phyloP scores from a whole-genome alignment of 257 asterid species.

The Nicotiana tomentosiformis region DNA sequence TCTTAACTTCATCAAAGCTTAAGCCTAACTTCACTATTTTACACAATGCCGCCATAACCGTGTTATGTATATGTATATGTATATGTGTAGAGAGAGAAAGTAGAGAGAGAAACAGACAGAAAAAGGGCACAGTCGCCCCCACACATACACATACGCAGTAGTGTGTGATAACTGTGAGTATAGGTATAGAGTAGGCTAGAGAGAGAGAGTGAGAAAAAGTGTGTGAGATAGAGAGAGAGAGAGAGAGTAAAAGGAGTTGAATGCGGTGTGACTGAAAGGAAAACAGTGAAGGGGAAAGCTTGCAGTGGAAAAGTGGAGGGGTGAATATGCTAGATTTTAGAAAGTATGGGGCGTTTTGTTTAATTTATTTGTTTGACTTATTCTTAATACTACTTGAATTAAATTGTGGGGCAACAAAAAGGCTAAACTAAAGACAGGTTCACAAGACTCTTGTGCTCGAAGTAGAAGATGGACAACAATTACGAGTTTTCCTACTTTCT shows the following conservation, averaged over 20 bases:
- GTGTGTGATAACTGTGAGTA: background rate
- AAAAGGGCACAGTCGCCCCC: background rate
- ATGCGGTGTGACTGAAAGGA: background rate
- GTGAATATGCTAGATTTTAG: background rate
- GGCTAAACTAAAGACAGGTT: background rate
- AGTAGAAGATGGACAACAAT: background rate
- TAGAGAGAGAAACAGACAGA: background rate
- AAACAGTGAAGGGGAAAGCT: background rate
- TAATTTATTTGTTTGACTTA: background rate
- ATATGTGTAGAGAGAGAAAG: background rate
- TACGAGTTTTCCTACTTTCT: background rate
- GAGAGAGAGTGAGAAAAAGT: background rate
- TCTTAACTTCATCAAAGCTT: conserved; percentile 1
- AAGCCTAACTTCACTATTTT: background rate
- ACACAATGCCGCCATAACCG: conserved; percentile 5
- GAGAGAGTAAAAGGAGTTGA: background rate
- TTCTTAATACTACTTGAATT: background rate
- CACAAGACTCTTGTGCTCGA: conserved; percentile 1
- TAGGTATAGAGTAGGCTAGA: conserved; percentile 5
- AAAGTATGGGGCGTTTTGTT: background rate
- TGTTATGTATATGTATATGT: background rate
- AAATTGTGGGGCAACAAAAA: background rate
- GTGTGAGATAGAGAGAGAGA: background rate
- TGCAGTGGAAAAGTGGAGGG: background rate
- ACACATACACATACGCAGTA: no score